These are phyloP conservation scores for Phytophthora nicotianae DNA, from an alignment of 352 stramenopile species.

Conservation along the genomic window DNA sequence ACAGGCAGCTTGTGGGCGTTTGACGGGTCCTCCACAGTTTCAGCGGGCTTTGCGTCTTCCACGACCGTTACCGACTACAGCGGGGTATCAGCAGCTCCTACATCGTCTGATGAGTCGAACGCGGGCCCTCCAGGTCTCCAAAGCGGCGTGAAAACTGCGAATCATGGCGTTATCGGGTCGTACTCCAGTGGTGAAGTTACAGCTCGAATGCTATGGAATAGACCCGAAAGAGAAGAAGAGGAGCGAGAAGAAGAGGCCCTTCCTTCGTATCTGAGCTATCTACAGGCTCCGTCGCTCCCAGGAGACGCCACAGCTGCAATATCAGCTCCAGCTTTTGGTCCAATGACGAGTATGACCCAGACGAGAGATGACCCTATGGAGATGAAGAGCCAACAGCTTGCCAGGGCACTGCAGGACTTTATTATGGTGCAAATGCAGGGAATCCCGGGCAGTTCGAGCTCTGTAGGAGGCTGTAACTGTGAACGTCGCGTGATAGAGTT, in stretches of 20 bases:
- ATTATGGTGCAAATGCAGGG: slow-evolving; percentile 54
- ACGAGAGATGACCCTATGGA: slow-evolving; percentile 31
- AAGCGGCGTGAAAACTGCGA: slow-evolving; percentile 4
- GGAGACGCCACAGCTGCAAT: slow-evolving; percentile 12
- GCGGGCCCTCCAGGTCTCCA: slow-evolving; percentile 12
- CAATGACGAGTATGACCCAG: not conserved
- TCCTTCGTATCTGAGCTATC: slow-evolving; percentile 75
- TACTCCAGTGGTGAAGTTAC: slow-evolving; percentile 27
- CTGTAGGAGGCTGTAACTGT: slow-evolving; percentile 39
- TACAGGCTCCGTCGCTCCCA: slow-evolving; percentile 41
- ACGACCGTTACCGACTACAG: not conserved
- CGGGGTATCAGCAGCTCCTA: not conserved
- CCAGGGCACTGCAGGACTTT: slow-evolving; percentile 58
- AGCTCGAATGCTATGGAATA: slow-evolving; percentile 58
- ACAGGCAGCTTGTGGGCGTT: slow-evolving; percentile 28
- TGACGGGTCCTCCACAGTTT: slow-evolving; percentile 16
- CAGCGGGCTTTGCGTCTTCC: slow-evolving; percentile 16
- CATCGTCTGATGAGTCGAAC: slow-evolving; percentile 8
- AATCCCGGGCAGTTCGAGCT: slow-evolving; percentile 3
- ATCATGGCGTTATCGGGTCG: slow-evolving; percentile 54
- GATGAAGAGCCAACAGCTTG: slow-evolving; percentile 55
- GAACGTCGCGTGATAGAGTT: slow-evolving; percentile 62
- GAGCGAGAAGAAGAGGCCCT: slow-evolving; percentile 74
- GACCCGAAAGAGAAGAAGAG: slow-evolving; percentile 64
- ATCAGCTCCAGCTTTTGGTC: not conserved